phyloP scores from a whole-genome alignment of 441 rosid species.

The Theobroma grandiflorum region DNA sequence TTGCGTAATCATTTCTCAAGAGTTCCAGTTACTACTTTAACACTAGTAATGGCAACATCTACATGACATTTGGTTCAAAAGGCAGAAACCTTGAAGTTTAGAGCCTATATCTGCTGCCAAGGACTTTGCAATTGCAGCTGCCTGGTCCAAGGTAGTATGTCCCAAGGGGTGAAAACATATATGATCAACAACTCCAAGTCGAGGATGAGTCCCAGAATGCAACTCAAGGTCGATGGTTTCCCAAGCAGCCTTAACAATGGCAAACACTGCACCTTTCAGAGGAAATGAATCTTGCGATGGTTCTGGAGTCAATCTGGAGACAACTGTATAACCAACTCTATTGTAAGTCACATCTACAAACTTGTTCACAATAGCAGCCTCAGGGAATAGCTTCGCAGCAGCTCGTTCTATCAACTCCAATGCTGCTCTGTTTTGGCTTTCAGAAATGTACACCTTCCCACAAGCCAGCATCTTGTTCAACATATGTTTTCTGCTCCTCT shows the following conservation, averaged over 20 bases:
- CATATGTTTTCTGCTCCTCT: slow-evolving; percentile 49
- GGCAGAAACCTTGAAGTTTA: slow-evolving; percentile 61
- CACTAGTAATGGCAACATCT: not conserved
- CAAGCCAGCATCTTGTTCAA: slow-evolving; percentile 72
- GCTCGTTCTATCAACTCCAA: slow-evolving; percentile 73
- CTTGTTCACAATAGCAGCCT: slow-evolving; percentile 73
- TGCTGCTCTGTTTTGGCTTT: slow-evolving; percentile 70
- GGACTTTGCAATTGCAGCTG: slow-evolving; percentile 66
- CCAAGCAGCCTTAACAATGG: slow-evolving; percentile 85
- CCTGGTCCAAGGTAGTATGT: slow-evolving; percentile 62
- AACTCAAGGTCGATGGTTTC: slow-evolving; percentile 63
- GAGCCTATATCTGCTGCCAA: slow-evolving; percentile 75
- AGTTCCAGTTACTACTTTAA: slow-evolving; percentile 1
- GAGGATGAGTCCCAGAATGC: slow-evolving; percentile 85
- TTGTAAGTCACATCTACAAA: slow-evolving; percentile 79
- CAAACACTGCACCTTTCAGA: slow-evolving; percentile 57
- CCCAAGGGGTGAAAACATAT: slow-evolving; percentile 88
- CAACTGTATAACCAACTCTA: slow-evolving; percentile 86
- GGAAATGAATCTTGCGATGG: slow-evolving; percentile 45
- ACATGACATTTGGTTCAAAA: slow-evolving; percentile 7
- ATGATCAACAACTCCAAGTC: slow-evolving; percentile 95
- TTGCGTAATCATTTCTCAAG: not conserved
- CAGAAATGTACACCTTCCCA: slow-evolving; percentile 88
- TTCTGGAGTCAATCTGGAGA: slow-evolving; percentile 52
- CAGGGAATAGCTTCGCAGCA: slow-evolving; percentile 69